phyloP scores from a whole-genome alignment of 2,329 filamentous ascomycete genomes.

The Aspergillus sp. region DNA sequence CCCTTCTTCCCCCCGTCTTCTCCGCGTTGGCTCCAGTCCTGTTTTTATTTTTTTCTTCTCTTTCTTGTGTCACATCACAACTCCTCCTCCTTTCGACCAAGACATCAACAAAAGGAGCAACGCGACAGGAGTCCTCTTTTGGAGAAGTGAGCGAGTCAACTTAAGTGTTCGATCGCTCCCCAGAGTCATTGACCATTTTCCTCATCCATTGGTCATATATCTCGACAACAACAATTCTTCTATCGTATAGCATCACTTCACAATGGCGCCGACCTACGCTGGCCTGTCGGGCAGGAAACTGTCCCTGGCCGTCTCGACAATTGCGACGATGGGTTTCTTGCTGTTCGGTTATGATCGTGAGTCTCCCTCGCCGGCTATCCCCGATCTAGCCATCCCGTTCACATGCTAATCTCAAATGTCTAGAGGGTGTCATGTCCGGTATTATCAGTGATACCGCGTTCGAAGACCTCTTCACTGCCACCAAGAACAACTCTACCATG shows the following conservation, averaged over 20 bases:
- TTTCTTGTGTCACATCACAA: background rate
- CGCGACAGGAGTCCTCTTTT: background rate
- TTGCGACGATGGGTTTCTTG: slow-evolving; percentile 65
- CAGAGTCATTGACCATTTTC: background rate
- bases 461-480: slow-evolving; percentile 37
- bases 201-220: background rate
- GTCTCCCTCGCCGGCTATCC: slow-evolving; percentile 16
- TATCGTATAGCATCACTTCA: slow-evolving; percentile 7
- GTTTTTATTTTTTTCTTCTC: slow-evolving; percentile 17
- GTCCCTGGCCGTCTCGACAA: slow-evolving; percentile 60
- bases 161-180: slow-evolving; percentile 3
- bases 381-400: too few species aligned
- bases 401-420: background rate
- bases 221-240: background rate
- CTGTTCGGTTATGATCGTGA: slow-evolving; percentile 61
- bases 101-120: background rate
- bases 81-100: slow-evolving; percentile 5
- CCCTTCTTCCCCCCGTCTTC: slow-evolving; percentile 24
- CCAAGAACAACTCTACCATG: slow-evolving; percentile 42
- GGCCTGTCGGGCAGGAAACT: slow-evolving; percentile 62
- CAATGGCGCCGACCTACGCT: slow-evolving; percentile 58
- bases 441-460: slow-evolving; percentile 40
- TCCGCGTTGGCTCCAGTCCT: slow-evolving; percentile 20
- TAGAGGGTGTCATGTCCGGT: slow-evolving; percentile 45
- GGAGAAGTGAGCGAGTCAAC: slow-evolving; percentile 5